These are phyloP conservation scores for Cotoneaster glaucophyllus DNA, from an alignment of 306 rosid species.

Conservation along the genomic window DNA sequence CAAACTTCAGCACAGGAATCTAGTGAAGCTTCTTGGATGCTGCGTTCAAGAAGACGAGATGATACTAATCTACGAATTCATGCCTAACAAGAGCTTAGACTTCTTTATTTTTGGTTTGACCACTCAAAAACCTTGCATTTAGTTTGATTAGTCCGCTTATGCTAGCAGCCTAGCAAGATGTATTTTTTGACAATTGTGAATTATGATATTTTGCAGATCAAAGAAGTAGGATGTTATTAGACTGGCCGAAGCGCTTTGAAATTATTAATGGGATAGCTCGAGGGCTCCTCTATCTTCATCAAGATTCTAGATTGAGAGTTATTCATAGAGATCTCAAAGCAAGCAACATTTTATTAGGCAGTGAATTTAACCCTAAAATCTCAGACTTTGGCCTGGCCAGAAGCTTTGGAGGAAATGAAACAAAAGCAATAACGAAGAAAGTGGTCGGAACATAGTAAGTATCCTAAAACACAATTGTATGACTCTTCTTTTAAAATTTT, in stretches of 20 bases:
- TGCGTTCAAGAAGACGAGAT: too few species aligned
- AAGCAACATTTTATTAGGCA: conserved; percentile 33
- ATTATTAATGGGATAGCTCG: conserved; percentile 27
- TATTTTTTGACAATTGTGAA: too few species aligned
- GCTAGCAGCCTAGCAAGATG: too few species aligned
- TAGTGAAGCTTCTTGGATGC: too few species aligned
- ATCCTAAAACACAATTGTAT: too few species aligned
- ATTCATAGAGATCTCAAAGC: conserved; percentile 39
- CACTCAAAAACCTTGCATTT: too few species aligned
- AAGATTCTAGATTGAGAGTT: conserved; percentile 37
- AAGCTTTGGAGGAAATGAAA: neutral
- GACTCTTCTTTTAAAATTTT: neutral
- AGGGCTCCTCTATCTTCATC: conserved; percentile 38
- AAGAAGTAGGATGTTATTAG: neutral
- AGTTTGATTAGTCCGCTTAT: too few species aligned
- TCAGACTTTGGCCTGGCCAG: conserved; percentile 41
- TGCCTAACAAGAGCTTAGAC: too few species aligned
- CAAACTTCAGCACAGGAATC: too few species aligned
- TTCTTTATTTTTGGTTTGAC: too few species aligned
- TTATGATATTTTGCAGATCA: neutral
- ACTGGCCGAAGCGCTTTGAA: conserved; percentile 23
- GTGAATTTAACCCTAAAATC: conserved; percentile 22
- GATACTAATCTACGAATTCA: too few species aligned
- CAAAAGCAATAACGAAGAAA: conserved; percentile 14
- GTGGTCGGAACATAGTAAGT: conserved; percentile 50